Evolutionary conservation across 805 yeast genomes (phyloP).

Genomic region (Ascoidea rubescens): DNA sequence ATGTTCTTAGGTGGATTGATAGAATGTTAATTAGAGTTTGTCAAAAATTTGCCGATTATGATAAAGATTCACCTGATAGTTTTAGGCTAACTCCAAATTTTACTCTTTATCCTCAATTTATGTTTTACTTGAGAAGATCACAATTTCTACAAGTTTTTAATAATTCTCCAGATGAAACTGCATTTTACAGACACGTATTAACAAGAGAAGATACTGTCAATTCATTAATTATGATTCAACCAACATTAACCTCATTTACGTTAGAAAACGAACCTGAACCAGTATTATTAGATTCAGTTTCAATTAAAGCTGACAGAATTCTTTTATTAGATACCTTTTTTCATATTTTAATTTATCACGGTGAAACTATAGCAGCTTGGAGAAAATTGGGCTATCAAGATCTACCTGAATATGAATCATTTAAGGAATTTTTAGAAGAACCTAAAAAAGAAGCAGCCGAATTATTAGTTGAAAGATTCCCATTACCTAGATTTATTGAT

Average conservation of each 20-base stretch:
- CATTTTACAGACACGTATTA: slow-evolving; percentile 47
- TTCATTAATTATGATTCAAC: slow-evolving; percentile 56
- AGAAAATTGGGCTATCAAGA: slow-evolving; percentile 50
- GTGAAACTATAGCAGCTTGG: slow-evolving; percentile 56
- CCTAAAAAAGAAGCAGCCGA: slow-evolving; percentile 58
- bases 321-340: slow-evolving; percentile 53
- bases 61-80: slow-evolving; percentile 30
- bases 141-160: slow-evolving; percentile 53
- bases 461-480: slow-evolving; percentile 50
- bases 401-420: slow-evolving; percentile 41
- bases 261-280: slow-evolving; percentile 46
- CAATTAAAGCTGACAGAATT: slow-evolving; percentile 43
- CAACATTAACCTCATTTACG: slow-evolving; percentile 40
- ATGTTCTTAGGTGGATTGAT: slow-evolving; percentile 36
- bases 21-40: slow-evolving; percentile 32
- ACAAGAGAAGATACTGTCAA: slow-evolving; percentile 47
- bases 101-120: slow-evolving; percentile 49
- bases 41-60: slow-evolving; percentile 32
- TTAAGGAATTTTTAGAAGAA: slow-evolving; percentile 42
- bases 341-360: slow-evolving; percentile 55
- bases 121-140: slow-evolving; percentile 54
- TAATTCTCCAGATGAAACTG: slow-evolving; percentile 62
- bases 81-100: slow-evolving; percentile 35
- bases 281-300: slow-evolving; percentile 48
- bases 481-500: slow-evolving; percentile 59